These are phyloP conservation scores for Durio zibethinus DNA, from an alignment of 345 rosid genomes.

Conservation along the genomic window DNA sequence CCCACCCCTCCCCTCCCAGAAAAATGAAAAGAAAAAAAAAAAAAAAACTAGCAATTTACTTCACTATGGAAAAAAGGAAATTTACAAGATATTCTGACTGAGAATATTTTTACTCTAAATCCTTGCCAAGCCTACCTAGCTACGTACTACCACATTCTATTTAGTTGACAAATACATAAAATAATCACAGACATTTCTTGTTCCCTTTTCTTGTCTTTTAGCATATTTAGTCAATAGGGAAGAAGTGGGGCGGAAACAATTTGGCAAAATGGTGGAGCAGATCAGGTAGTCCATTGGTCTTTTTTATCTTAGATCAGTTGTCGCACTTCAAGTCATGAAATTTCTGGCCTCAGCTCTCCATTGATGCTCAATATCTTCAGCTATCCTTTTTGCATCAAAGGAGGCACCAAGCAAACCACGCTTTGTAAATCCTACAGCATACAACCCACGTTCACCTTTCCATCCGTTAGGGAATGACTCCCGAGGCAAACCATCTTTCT, in stretches of 20 bases:
- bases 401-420: slow-evolving; percentile 82
- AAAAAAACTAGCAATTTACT: not conserved
- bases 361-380: slow-evolving; percentile 51
- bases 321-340: slow-evolving; percentile 3
- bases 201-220: not conserved
- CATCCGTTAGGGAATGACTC: slow-evolving; percentile 66
- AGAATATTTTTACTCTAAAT: not conserved
- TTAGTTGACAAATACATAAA: not conserved
- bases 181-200: not conserved
- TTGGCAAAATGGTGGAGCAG: not conserved
- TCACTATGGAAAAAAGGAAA: not conserved
- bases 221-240: not conserved
- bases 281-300: not conserved
- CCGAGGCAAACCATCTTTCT: slow-evolving; percentile 62
- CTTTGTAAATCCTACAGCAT: slow-evolving; percentile 75
- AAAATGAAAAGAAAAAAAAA: not conserved
- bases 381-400: slow-evolving; percentile 58
- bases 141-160: not conserved
- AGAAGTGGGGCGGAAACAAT: not conserved
- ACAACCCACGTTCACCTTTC: slow-evolving; percentile 78
- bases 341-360: slow-evolving; percentile 34
- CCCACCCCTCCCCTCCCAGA: too few species aligned
- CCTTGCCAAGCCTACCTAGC: not conserved
- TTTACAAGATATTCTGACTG: slow-evolving; percentile 22
- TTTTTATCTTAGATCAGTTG: not conserved